A percentile compares a stretch with the other conserved stretches of the same genome.
These are phyloP conservation scores for Candida koratica DNA, from an alignment of 805 yeast genomes.

Conservation along the genomic window DNA sequence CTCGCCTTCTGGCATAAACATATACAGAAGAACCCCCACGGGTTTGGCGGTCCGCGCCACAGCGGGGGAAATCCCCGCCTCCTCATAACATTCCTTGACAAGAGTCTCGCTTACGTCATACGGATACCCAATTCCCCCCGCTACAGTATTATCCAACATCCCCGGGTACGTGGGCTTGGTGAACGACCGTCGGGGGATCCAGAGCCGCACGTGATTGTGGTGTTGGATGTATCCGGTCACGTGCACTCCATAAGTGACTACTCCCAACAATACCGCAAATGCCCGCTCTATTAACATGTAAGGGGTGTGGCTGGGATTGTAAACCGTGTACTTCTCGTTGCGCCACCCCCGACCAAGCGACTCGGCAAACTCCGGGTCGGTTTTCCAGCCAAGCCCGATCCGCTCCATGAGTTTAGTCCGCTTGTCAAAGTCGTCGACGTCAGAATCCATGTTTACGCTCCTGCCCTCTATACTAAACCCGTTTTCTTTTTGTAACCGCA, in stretches of 20 bases:
- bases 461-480: constrained; percentile 18
- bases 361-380: constrained; percentile 21
- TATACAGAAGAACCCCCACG: constrained; percentile 69
- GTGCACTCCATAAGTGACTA: constrained; percentile 88
- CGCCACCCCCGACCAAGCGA: constrained; percentile 69
- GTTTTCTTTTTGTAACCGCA: constrained; percentile 16
- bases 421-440: constrained; percentile 35
- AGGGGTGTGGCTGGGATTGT: constrained; percentile 48
- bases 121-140: constrained; percentile 91
- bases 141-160: constrained; percentile 88
- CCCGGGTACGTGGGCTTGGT: constrained; percentile 87
- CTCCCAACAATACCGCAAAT: constrained; percentile 75
- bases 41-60: constrained; percentile 47
- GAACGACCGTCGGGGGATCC: constrained; percentile 82
- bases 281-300: constrained; percentile 79
- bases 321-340: constrained; percentile 73
- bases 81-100: constrained; percentile 83
- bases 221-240: constrained; percentile 65
- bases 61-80: constrained; percentile 67
- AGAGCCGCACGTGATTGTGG: constrained; percentile 48
- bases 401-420: constrained; percentile 39
- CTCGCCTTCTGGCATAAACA: constrained; percentile 41
- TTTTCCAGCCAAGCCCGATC: constrained; percentile 42
- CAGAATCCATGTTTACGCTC: constrained; percentile 25
- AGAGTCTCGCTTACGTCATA: constrained; percentile 71